Base-by-base conservation (phyloP, 140 eudicot species). In the Senecio squalidus region DNA sequence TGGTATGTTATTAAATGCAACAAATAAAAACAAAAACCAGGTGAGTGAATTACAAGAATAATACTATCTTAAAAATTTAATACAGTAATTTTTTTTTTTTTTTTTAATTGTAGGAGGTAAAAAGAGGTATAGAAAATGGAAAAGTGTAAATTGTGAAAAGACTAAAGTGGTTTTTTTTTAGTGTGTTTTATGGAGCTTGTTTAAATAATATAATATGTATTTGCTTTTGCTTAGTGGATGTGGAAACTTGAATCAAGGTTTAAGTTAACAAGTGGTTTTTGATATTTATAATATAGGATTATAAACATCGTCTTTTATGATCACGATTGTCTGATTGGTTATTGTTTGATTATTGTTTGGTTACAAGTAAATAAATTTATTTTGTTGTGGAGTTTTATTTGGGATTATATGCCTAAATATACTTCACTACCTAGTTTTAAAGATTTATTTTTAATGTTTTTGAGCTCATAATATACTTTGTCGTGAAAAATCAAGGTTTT, bases 21-120 rank as follows among this genome's bases (percentile, higher is more conserved):
- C 55, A 39, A 48, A 47, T 47, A 38, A 38, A 50, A 38, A 70
- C 38, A 70, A 40, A 44, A 70, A 16, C 24, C 30, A 61, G 0
- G 57, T 27, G 73, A 58, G 67, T 60, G 29, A 66, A 34, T 56
- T 43, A 45, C 36, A 41, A 48, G 67, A 40, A 65, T 43, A 55
- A 15, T 33, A n/a, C 51, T 1, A 36, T 36, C 4, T 36, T 30
- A 16, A 70, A 62, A 68, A 43, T 40, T 80, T 47, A 58, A 69
- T 69, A 59, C 45, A 61, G 58, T 46, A 26, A 3, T 30, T 46
- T 50, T 28, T 24, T 33, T 18, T 55, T 55, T 38, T 55, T 6
- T 13, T 20, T 3, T 26, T 21, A 6, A 5, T 44, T 5, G 14
- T 3, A 23, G 26, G 38, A 11, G 55, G 36, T 18, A 47, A 38